Evolutionary conservation across 179 eudicot genomes (phyloP), one percentile per base, ranked within the genome.

Genomic region (Silene vulgaris): DNA sequence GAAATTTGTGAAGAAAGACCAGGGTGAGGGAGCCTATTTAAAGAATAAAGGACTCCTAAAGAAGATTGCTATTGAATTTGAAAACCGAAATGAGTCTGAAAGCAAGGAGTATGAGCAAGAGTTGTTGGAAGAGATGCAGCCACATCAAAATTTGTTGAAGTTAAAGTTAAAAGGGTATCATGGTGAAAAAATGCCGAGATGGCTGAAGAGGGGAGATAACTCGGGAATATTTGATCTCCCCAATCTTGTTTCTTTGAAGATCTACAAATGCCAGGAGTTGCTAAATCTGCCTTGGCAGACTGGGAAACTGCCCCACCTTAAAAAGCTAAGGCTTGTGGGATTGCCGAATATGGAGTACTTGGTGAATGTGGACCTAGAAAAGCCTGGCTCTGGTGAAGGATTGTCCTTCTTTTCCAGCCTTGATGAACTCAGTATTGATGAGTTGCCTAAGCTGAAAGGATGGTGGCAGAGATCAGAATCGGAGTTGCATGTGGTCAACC

Each of bases 331-430:
- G 0, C 59, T 76, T 14, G 0, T 0, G 0, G 0, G 0, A 0
- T 17, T 75, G 72, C 7, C 0, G 0, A 30, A 65, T 8, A 21
- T 80, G 60, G 82, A 80, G 76, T 80, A 72, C 30, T 20, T 80
- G 12, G 74, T 28, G 40, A 14, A 12, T 8, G 2, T 2, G 16
- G 59, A 35, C 0, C 6, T 43, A 37, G 37, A 9, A 16, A 12
- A 4, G 0, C 20, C 29, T 4, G 29, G 2, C 8, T 19, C 30
- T 0, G 14, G 12, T 37, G n/a, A 28, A 60, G 12, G n/a, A 3
- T 0, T 21, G 8, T n/a, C 26, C 8, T 68, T 75, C 69, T 76
- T 35, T 35, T 35, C 79, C 9, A 64, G 28, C 30, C 79, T 80
- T 28, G 73, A 56, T 35, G 30, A 16, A 19, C 63, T 75, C 6